Evolutionary conservation across 2,329 filamentous ascomycete species (phyloP).

Genomic region (Xylaria sp.): DNA sequence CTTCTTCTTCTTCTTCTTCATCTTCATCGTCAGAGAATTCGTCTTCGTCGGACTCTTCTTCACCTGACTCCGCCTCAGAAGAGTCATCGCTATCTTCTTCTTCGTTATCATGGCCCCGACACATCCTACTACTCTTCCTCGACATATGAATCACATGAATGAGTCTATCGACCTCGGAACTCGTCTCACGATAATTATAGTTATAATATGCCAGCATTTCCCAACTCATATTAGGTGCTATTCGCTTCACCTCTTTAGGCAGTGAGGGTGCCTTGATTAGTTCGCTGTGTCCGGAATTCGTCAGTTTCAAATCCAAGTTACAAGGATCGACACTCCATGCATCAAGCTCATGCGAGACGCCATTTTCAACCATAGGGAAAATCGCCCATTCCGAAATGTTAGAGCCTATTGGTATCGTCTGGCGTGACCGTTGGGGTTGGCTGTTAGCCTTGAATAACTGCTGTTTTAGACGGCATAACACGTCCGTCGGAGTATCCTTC

Average conservation of each 20-base stretch:
- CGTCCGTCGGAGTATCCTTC: background rate
- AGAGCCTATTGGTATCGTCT: constrained; percentile 9
- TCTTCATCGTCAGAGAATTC: constrained; percentile 12
- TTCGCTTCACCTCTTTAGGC: background rate
- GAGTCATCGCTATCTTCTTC: background rate
- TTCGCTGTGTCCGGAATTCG: constrained; percentile 2
- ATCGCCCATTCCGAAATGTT: constrained; percentile 8
- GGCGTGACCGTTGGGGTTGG: constrained; percentile 8
- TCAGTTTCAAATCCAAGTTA: constrained; percentile 10
- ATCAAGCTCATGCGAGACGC: constrained; percentile 11
- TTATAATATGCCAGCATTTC: constrained; percentile 13
- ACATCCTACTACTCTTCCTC: background rate
- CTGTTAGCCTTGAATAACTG: constrained; percentile 25
- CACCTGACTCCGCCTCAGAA: constrained; percentile 7
- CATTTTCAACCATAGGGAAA: background rate
- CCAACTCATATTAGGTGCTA: background rate
- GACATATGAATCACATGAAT: constrained; percentile 25
- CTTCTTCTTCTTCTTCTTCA: no score
- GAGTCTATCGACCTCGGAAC: background rate
- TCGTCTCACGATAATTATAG: background rate
- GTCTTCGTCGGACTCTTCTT: constrained; percentile 6
- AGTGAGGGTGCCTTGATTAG: background rate
- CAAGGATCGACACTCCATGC: constrained; percentile 17
- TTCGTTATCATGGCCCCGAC: background rate
- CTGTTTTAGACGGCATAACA: constrained; percentile 17